phyloP scores from a whole-genome alignment of 768 basidiomycete genomes.

The Pulveroboletus ravenelii region DNA sequence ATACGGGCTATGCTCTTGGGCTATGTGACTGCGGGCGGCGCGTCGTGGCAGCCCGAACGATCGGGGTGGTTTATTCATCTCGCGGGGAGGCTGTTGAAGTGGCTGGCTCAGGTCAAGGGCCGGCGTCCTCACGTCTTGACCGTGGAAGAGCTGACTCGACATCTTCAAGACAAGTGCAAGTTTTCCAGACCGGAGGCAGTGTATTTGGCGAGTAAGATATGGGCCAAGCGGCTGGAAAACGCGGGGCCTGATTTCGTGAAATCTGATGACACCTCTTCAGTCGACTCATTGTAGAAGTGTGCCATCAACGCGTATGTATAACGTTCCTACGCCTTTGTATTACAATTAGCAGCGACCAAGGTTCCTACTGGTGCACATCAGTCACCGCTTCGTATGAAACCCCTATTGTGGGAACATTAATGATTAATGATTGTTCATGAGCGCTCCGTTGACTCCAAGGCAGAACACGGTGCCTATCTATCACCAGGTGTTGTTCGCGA shows the following conservation, averaged over 20 bases:
- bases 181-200: slow-evolving; percentile 20
- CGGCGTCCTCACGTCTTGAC: slow-evolving; percentile 15
- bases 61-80: slow-evolving; percentile 23
- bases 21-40: slow-evolving; percentile 10
- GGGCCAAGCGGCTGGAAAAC: slow-evolving; percentile 18
- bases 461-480: background rate
- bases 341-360: background rate
- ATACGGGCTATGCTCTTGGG: slow-evolving; percentile 21
- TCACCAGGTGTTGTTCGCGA: slow-evolving; percentile 7
- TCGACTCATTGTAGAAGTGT: slow-evolving; percentile 5
- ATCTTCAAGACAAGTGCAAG: slow-evolving; percentile 22
- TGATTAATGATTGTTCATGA: background rate
- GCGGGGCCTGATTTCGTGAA: slow-evolving; percentile 24
- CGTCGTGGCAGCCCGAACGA: slow-evolving; percentile 22
- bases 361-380: background rate
- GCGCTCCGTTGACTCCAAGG: background rate
- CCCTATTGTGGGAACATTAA: slow-evolving; percentile 12
- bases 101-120: slow-evolving; percentile 15
- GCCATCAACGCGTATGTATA: background rate
- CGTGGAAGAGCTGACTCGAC: slow-evolving; percentile 14
- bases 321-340: slow-evolving; percentile 10
- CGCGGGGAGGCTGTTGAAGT: slow-evolving; percentile 17
- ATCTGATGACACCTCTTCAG: slow-evolving; percentile 12
- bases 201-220: slow-evolving; percentile 22
- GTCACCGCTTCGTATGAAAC: background rate